phyloP scores from a whole-genome alignment of 2,329 filamentous ascomycete species.

The Ophiocordyceps polyrhachis-furcata region DNA sequence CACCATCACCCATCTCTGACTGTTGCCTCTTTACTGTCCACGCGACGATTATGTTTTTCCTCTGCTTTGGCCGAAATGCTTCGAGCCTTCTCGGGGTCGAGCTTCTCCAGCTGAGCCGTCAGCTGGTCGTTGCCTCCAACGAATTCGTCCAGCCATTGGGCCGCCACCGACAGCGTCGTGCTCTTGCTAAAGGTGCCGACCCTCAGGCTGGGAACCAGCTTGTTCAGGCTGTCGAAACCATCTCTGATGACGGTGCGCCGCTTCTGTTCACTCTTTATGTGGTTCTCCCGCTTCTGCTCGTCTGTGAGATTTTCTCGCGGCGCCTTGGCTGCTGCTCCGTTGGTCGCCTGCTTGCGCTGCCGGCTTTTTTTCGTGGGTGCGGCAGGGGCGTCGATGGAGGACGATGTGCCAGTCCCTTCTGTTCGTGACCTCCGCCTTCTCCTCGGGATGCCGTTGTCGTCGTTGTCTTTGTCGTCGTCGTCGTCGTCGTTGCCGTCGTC shows the following conservation, averaged over 20 bases:
- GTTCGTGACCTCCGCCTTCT: slow-evolving; percentile 29
- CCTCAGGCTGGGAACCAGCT: slow-evolving; percentile 55
- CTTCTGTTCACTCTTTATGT: slow-evolving; percentile 78
- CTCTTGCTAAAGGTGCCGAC: slow-evolving; percentile 70
- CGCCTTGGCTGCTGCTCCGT: slow-evolving; percentile 23
- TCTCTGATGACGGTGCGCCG: slow-evolving; percentile 63
- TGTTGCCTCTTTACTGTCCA: too few species aligned
- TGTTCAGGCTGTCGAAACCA: slow-evolving; percentile 63
- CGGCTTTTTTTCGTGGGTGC: neutral
- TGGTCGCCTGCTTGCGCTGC: slow-evolving; percentile 4
- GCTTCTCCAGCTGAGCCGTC: slow-evolving; percentile 27
- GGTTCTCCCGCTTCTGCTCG: slow-evolving; percentile 68
- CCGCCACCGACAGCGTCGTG: slow-evolving; percentile 55
- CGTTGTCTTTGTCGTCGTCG: slow-evolving; percentile 11
- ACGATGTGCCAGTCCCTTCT: slow-evolving; percentile 16
- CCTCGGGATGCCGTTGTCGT: slow-evolving; percentile 16
- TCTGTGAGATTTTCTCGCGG: slow-evolving; percentile 57
- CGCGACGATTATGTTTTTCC: too few species aligned
- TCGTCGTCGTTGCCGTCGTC: slow-evolving; percentile 21
- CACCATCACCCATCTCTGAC: too few species aligned
- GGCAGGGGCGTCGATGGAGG: slow-evolving; percentile 13
- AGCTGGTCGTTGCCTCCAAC: slow-evolving; percentile 48
- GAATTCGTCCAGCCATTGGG: slow-evolving; percentile 60
- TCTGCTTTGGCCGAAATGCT: too few species aligned
- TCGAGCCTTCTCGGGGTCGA: slow-evolving; percentile 9